phyloP scores from a whole-genome alignment of 768 basidiomycete genomes.

The Psilocybe sp. region DNA sequence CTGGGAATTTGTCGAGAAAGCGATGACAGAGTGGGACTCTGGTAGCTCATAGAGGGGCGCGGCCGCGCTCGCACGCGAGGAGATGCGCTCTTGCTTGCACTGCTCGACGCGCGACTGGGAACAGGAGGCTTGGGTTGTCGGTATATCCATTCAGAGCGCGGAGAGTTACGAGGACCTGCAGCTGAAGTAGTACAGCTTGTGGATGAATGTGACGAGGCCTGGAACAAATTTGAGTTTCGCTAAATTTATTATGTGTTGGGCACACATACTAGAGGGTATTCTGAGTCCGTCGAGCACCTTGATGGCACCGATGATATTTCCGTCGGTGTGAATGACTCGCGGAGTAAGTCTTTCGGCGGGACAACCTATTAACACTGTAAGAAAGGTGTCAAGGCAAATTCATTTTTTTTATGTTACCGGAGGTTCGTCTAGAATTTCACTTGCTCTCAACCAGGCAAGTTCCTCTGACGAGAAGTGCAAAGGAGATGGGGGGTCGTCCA shows the following conservation, averaged over 20 bases:
- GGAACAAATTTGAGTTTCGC: too few species aligned
- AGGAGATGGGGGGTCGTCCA: conserved; percentile 29
- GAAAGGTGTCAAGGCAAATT: background rate
- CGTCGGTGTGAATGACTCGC: too few species aligned
- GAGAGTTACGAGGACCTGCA: conserved; percentile 13
- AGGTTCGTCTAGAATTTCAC: conserved; percentile 19
- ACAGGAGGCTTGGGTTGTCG: conserved; percentile 36
- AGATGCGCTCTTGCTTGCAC: conserved; percentile 14
- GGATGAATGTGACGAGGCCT: too few species aligned
- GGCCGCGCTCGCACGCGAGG: conserved; percentile 26
- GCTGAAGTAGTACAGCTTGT: background rate
- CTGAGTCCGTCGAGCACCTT: too few species aligned
- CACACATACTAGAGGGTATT: too few species aligned
- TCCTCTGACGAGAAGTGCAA: conserved; percentile 41
- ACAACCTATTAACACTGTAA: conserved; percentile 8
- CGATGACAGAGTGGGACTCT: conserved; percentile 15
- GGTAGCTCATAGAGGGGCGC: conserved; percentile 22
- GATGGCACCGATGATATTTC: too few species aligned
- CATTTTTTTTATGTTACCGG: conserved; percentile 8
- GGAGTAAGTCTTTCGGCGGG: conserved; percentile 9
- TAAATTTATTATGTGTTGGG: too few species aligned
- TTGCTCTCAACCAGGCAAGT: conserved; percentile 48
- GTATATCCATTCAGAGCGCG: conserved; percentile 46
- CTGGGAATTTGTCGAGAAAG: conserved; percentile 22
- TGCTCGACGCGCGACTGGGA: conserved; percentile 17